Conservation (phyloP, 257 asterid species). For the Anisodus tanguticus region DNA sequence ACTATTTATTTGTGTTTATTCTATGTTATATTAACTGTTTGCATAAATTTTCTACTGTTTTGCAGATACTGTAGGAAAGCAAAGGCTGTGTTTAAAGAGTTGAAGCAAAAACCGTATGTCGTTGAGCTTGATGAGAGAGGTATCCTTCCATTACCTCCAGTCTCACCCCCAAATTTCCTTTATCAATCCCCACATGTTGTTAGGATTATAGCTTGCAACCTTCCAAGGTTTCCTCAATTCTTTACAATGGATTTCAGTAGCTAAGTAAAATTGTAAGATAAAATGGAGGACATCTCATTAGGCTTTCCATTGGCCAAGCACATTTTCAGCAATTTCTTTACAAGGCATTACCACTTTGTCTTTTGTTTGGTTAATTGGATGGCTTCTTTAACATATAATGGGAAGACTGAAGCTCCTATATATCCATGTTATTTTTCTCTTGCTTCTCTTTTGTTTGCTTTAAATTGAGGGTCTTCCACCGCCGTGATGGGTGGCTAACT, state of each 20-base stretch:
- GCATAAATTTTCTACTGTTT: conserved; percentile 5
- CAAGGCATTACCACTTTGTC: neutral
- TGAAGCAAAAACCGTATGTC: conserved; percentile 60
- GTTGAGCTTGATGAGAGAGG: conserved; percentile 81
- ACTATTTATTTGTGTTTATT: neutral
- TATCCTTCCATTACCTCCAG: conserved; percentile 17
- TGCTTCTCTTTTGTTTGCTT: neutral
- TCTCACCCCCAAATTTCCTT: conserved; percentile 30
- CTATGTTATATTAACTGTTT: neutral
- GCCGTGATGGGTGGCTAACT: neutral
- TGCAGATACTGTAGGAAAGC: conserved; percentile 89
- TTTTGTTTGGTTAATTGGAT: no score
- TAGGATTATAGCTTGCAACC: neutral
- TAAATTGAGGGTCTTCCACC: neutral
- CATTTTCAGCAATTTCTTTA: neutral
- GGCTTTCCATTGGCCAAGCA: neutral
- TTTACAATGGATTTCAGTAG: neutral
- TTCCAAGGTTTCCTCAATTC: neutral
- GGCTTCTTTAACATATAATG: no score
- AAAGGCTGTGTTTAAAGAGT: conserved; percentile 80
- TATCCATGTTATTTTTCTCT: conserved; percentile 3
- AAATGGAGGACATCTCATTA: neutral
- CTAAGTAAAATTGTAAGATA: conserved; percentile 5
- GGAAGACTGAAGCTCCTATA: neutral
- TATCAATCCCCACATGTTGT: neutral